Conservation (phyloP, 345 rosid species). For the Populus alba region DNA sequence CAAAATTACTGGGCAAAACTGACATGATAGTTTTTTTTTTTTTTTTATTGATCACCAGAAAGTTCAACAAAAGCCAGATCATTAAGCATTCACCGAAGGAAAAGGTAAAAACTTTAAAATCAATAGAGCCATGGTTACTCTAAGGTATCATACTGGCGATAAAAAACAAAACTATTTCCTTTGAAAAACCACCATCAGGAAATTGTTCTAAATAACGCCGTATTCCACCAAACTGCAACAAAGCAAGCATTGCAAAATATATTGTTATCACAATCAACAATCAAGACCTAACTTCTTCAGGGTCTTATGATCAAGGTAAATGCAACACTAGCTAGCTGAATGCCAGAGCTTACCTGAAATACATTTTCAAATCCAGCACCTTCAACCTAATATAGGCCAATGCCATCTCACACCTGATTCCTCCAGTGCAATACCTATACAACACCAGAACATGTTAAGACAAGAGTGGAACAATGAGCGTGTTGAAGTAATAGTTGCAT, state of each 20-base stretch:
- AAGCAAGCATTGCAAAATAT: slow-evolving; percentile 14
- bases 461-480: background rate
- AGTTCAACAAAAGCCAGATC: background rate
- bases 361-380: slow-evolving; percentile 86
- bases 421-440: slow-evolving; percentile 95
- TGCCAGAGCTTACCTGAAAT: slow-evolving; percentile 56
- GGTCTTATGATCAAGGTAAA: slow-evolving; percentile 5
- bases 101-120: background rate
- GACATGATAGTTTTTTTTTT: background rate
- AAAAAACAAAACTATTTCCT: slow-evolving; percentile 97
- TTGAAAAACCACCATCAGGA: slow-evolving; percentile 86
- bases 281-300: background rate
- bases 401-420: slow-evolving; percentile 98
- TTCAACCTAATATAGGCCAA: slow-evolving; percentile 85
- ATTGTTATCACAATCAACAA: slow-evolving; percentile 9
- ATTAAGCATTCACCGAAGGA: background rate
- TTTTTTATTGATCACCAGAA: background rate
- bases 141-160: slow-evolving; percentile 62
- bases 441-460: background rate
- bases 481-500: background rate
- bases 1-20: background rate
- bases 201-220: slow-evolving; percentile 89
- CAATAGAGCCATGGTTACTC: background rate
- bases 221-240: slow-evolving; percentile 85
- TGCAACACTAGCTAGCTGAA: background rate